phyloP scores from a whole-genome alignment of 345 rosid genomes.

The Streptanthus diversifolius region DNA sequence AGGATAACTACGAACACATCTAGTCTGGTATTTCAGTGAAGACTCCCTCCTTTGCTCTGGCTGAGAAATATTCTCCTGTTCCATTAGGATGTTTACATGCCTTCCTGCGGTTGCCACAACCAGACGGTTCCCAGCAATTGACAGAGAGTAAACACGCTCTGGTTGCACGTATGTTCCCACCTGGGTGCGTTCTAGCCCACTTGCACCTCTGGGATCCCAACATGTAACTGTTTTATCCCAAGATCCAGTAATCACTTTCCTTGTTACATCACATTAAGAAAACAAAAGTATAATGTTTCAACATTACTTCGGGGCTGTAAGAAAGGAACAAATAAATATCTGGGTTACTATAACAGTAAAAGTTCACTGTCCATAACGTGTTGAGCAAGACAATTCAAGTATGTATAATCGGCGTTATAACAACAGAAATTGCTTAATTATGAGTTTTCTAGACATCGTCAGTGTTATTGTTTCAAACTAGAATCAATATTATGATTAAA shows the following conservation, averaged over 20 bases:
- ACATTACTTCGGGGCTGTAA: neutral
- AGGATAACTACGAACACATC: slow-evolving; percentile 96
- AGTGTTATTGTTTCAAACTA: neutral
- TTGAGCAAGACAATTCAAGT: neutral
- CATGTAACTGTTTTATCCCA: slow-evolving; percentile 98
- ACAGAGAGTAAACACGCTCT: slow-evolving; percentile 94
- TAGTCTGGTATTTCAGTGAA: slow-evolving; percentile 90
- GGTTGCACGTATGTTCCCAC: slow-evolving; percentile 92
- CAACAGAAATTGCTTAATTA: neutral
- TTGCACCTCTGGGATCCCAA: slow-evolving; percentile 99
- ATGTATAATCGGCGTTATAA: neutral
- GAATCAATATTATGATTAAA: neutral
- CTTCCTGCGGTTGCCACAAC: slow-evolving; percentile 99
- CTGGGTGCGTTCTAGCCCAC: slow-evolving; percentile 89
- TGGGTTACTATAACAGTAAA: neutral
- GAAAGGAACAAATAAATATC: neutral
- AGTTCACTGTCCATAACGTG: neutral
- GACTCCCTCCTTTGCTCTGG: slow-evolving; percentile 99
- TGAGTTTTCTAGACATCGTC: neutral
- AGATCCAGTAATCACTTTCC: slow-evolving; percentile 96
- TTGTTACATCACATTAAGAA: slow-evolving; percentile 32
- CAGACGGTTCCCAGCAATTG: slow-evolving; percentile 87
- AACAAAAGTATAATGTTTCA: neutral
- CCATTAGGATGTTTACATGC: slow-evolving; percentile 89
- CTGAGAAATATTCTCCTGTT: slow-evolving; percentile 93